Percentiles rank a stretch among this genome's conserved stretches.
phyloP scores from a whole-genome alignment of 306 rosid genomes.

The Medicago arabica region DNA sequence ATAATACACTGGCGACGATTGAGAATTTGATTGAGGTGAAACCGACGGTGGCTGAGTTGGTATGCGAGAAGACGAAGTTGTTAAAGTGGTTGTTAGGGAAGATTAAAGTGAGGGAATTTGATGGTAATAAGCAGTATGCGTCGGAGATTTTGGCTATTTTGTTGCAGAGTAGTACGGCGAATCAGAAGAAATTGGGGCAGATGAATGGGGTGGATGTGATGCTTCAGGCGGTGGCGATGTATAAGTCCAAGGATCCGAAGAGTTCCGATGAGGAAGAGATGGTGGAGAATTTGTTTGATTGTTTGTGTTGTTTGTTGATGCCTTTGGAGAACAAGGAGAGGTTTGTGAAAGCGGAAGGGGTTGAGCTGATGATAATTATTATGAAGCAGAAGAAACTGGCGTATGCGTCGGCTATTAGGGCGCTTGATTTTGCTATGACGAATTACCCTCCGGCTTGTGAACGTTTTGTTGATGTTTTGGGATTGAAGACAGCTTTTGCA shows the following conservation, averaged over 20 bases:
- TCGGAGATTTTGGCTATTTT: slow-evolving; percentile 91
- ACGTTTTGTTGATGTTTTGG: slow-evolving; percentile 94
- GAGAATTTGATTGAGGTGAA: slow-evolving; percentile 94
- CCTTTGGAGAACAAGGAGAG: slow-evolving; percentile 93
- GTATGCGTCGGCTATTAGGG: slow-evolving; percentile 91
- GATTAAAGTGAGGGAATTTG: slow-evolving; percentile 92
- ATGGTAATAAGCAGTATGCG: slow-evolving; percentile 86
- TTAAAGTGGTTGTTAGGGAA: slow-evolving; percentile 87
- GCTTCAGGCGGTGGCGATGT: slow-evolving; percentile 97
- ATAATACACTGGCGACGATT: slow-evolving; percentile 71
- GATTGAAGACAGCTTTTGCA: slow-evolving; percentile 93
- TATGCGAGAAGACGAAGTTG: slow-evolving; percentile 82
- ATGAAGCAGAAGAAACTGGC: slow-evolving; percentile 97
- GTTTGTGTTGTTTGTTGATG: slow-evolving; percentile 93
- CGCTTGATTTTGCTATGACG: slow-evolving; percentile 96
- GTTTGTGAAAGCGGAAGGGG: slow-evolving; percentile 96
- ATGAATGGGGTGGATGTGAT: slow-evolving; percentile 95
- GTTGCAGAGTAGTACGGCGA: slow-evolving; percentile 77
- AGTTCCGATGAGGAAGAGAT: slow-evolving; percentile 89
- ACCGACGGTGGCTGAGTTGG: slow-evolving; percentile 86
- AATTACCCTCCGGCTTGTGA: slow-evolving; percentile 95
- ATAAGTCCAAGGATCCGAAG: slow-evolving; percentile 88
- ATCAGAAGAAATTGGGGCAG: slow-evolving; percentile 87
- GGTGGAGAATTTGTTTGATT: slow-evolving; percentile 93
- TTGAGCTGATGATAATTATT: slow-evolving; percentile 92